Evolutionary conservation across 352 stramenopile species (phyloP).

Genomic region (Achlya hypogyna): DNA sequence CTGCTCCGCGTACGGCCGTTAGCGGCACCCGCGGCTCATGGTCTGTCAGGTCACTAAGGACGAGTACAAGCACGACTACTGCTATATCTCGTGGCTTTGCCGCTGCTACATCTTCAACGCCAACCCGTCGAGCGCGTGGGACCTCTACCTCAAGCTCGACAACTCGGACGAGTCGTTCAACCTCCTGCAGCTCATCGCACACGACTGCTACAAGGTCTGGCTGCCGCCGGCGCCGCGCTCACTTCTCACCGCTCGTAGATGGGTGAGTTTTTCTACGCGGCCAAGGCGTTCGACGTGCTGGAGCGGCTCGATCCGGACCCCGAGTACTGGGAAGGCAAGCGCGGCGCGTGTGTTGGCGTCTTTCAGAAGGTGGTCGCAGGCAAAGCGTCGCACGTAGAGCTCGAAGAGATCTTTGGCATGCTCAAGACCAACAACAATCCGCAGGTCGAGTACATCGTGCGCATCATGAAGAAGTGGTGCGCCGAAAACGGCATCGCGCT

Average conservation of each 20-base stretch:
- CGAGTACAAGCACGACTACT: slow-evolving; percentile 89
- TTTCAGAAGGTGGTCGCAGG: slow-evolving; percentile 92
- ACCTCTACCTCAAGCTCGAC: slow-evolving; percentile 95
- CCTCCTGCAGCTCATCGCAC: slow-evolving; percentile 92
- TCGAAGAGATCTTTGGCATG: slow-evolving; percentile 88
- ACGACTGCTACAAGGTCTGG: slow-evolving; percentile 90
- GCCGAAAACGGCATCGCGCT: slow-evolving; percentile 84
- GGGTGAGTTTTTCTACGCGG: slow-evolving; percentile 92
- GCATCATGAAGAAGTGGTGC: slow-evolving; percentile 94
- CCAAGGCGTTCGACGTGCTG: slow-evolving; percentile 92
- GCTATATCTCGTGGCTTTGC: slow-evolving; percentile 84
- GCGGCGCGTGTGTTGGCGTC: slow-evolving; percentile 90
- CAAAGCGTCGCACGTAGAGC: slow-evolving; percentile 80
- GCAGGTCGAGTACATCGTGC: slow-evolving; percentile 93
- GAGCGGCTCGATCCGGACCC: slow-evolving; percentile 90
- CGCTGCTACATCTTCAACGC: slow-evolving; percentile 94
- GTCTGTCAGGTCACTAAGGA: slow-evolving; percentile 39
- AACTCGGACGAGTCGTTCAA: slow-evolving; percentile 94
- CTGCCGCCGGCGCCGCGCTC: neutral
- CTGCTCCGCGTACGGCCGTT: slow-evolving; percentile 80
- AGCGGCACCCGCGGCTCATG: neutral
- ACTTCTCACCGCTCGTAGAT: slow-evolving; percentile 34
- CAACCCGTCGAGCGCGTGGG: slow-evolving; percentile 91
- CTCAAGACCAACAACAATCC: slow-evolving; percentile 92
- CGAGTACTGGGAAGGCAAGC: slow-evolving; percentile 96